Conservation (phyloP, 139 green algal species). For the Chlorella ohadii region DNA sequence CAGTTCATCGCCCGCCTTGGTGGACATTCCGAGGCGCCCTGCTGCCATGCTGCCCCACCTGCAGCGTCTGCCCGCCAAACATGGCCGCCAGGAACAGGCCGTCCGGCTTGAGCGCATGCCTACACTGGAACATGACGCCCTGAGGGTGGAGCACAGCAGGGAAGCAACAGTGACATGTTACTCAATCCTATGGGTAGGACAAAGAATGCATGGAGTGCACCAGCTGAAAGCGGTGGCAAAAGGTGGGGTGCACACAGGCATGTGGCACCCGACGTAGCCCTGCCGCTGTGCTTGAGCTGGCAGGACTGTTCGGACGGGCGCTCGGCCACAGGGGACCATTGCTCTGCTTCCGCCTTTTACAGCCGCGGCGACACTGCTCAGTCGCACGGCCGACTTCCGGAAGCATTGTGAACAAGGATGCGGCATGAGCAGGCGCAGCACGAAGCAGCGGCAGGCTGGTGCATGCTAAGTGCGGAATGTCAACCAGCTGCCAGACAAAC, state of each 20-base stretch:
- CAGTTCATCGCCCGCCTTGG: too few species aligned
- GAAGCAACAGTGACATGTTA: not conserved
- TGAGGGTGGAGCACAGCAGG: slow-evolving; percentile 17
- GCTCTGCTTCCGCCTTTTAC: slow-evolving; percentile 50
- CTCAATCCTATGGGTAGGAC: too few species aligned
- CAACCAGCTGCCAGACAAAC: too few species aligned
- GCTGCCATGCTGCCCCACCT: slow-evolving; percentile 7
- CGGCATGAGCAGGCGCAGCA: not conserved
- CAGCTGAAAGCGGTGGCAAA: not conserved
- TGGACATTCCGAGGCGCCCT: too few species aligned
- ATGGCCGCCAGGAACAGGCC: slow-evolving; percentile 84
- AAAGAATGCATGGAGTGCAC: not conserved
- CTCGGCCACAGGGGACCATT: not conserved
- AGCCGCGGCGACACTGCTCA: not conserved
- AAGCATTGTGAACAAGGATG: not conserved
- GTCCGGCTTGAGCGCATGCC: slow-evolving; percentile 75
- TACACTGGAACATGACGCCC: slow-evolving; percentile 74
- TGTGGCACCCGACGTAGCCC: slow-evolving; percentile 48
- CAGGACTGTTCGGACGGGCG: slow-evolving; percentile 46
- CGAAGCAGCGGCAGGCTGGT: not conserved
- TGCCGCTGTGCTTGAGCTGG: slow-evolving; percentile 4
- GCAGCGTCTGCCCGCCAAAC: slow-evolving; percentile 83
- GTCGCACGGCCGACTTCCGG: slow-evolving; percentile 11
- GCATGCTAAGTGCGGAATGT: too few species aligned
- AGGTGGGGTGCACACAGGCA: not conserved